These are phyloP conservation scores for Taphrina pruni DNA, from an alignment of 1,139 yeast genomes.

Conservation along the genomic window DNA sequence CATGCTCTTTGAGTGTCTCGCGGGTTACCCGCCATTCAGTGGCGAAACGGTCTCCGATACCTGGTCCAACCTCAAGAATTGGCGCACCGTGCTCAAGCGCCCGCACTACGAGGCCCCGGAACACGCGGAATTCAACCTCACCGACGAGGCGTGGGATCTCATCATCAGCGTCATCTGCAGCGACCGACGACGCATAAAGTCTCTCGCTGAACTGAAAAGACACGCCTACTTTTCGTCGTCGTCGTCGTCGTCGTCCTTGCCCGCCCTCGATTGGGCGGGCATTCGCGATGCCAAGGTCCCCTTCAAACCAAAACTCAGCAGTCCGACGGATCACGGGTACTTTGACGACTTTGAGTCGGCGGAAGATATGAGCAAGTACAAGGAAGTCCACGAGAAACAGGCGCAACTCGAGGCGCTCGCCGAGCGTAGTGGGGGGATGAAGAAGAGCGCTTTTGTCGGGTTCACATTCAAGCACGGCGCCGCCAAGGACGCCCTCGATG, in stretches of 20 bases:
- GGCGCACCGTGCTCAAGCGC: slow-evolving; percentile 86
- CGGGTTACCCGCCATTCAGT: slow-evolving; percentile 96
- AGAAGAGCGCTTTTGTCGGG: slow-evolving; percentile 81
- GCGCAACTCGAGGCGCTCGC: slow-evolving; percentile 82
- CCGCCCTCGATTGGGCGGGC: slow-evolving; percentile 75
- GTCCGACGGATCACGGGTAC: slow-evolving; percentile 97
- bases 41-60: slow-evolving; percentile 95
- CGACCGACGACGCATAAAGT: slow-evolving; percentile 73
- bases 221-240: slow-evolving; percentile 70
- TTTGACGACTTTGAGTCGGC: slow-evolving; percentile 97
- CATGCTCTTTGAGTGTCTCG: slow-evolving; percentile 86
- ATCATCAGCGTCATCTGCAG: slow-evolving; percentile 77
- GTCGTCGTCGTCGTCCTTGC: slow-evolving; percentile 47
- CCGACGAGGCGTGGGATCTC: slow-evolving; percentile 92
- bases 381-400: slow-evolving; percentile 91
- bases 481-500: slow-evolving; percentile 18
- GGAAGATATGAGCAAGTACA: slow-evolving; percentile 95
- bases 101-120: slow-evolving; percentile 62
- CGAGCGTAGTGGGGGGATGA: slow-evolving; percentile 61
- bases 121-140: slow-evolving; percentile 43
- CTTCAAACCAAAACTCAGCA: slow-evolving; percentile 93
- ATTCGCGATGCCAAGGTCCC: slow-evolving; percentile 70
- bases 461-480: slow-evolving; percentile 84
- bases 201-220: slow-evolving; percentile 77
- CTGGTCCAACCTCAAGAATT: slow-evolving; percentile 87